Evolutionary conservation across 805 yeast species (phyloP), one percentile per base, ranked within the genome.

Genomic region (Wickerhamiella occidentalis): DNA sequence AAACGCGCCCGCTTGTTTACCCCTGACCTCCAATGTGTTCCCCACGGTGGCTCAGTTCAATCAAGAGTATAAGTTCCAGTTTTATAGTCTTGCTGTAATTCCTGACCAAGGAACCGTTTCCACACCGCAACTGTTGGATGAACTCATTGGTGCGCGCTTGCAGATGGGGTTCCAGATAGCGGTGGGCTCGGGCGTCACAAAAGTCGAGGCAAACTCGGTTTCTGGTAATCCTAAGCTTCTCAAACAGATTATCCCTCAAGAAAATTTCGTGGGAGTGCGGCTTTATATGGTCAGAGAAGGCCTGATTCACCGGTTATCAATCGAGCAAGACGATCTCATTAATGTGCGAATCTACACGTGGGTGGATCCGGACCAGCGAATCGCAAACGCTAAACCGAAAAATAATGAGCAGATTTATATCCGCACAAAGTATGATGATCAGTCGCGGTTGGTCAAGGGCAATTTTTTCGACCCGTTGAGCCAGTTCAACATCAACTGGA

Each of bases 1-100:
- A 48, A 81, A 87, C 12, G 78, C 96, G 0, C 99, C 99, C 0
- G 96, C 97, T 0, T 82, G 94, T 6, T 68, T 92, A 22, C 99
- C 99, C 0, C 68, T 85, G 0, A 79, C 86, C 1, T 79, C 94
- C 0, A 77, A 82, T 1, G 72, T 81, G 8, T 88, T 88, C 58
- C 96, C 97, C 0, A 64, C 80, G 0, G 66, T 71, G 11, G 69
- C 71, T 3, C 87, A 85, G 51, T 79, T 88, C 61, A 77, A 80
- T 44, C 71, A 72, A 3, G 80, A 84, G 53, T 90, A 80, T 63
- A 77, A 84, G 1, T 80, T 85, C 57, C 84, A 88, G 56, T 79
- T 82, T n/a, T 94, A 92, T 61, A 84, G 83, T 22, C 23, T 58
- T 12, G 53, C 59, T 2, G 81, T 87, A 1, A 70, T 81, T 6